Evolutionary conservation across 1,284 basidiomycete species (phyloP), one percentile per base, ranked within the genome.

Genomic region (Clitocybe nebularis): DNA sequence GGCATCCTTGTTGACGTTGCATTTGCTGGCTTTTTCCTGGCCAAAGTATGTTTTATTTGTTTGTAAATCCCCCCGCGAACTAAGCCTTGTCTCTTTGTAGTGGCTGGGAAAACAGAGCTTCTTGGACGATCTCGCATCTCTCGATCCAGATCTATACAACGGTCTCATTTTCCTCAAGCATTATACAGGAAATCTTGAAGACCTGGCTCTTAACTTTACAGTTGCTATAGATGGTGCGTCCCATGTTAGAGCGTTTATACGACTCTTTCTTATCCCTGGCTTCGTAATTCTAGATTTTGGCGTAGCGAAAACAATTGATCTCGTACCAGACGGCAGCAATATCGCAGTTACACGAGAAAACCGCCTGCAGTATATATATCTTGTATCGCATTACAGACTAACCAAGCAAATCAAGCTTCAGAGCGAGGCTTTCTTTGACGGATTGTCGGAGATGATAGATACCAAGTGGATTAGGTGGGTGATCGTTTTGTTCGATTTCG

Each of bases 1-100:
- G 93, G 94, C 2, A 98, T 99, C 38, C 72, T 99, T 5, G 84
- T 96, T n/a, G 93, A 98, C 54, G 89, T 95, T 3, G 88, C 88
- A 1, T 98, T 99, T 64, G 93, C 96, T 1, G 82, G 84, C 5
- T 99, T 99, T 71, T 99, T 99, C 77, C 72, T 95, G 25, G 81
- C 86, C 9, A 93, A 93, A 75, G 84, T 86, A 47, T 46, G 68
- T 62, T 4, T 38, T 28, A 28, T 9, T 44, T 10, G 39, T 26
- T 9, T 3, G 9, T n/a, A n/a, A n/a, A n/a, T n/a, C n/a, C n/a
- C n/a, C n/a, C n/a, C n/a, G n/a, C n/a, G n/a, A n/a, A n/a, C 14
- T 20, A 8, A 4, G n/a, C n/a, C 33, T 16, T 13, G 26, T 6
- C 20, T 4, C 22, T 42, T 22, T 35, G 4, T 54, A 91, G 88